phyloP scores from a whole-genome alignment of 306 rosid species.

The Vicia villosa region DNA sequence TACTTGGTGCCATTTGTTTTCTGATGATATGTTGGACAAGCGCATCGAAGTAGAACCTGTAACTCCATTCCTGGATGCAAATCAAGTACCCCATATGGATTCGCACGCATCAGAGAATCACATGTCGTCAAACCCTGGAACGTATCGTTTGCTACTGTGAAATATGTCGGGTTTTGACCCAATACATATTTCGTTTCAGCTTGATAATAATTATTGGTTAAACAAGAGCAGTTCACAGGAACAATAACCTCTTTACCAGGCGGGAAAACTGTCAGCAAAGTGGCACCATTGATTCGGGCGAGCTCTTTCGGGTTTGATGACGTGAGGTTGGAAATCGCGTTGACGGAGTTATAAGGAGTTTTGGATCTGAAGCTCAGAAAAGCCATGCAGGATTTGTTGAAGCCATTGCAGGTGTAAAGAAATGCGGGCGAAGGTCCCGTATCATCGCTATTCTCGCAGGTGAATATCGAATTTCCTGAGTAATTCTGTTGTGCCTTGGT shows the following conservation, averaged over 20 bases:
- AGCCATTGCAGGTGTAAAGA: constrained; percentile 65
- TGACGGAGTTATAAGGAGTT: constrained; percentile 48
- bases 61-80: constrained; percentile 44
- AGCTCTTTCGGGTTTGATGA: constrained; percentile 50
- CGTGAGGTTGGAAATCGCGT: constrained; percentile 59
- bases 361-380: constrained; percentile 63
- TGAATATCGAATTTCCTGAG: constrained; percentile 34
- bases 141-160: constrained; percentile 35
- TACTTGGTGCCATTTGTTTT: constrained; percentile 45
- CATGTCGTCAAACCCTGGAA: constrained; percentile 70
- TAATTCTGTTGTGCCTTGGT: constrained; percentile 50
- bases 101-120: constrained; percentile 49
- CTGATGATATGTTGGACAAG: constrained; percentile 63
- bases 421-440: constrained; percentile 47
- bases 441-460: constrained; percentile 35
- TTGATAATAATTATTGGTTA: constrained; percentile 46
- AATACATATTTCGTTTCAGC: constrained; percentile 44
- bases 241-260: constrained; percentile 59
- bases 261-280: constrained; percentile 31
- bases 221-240: constrained; percentile 59
- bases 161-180: constrained; percentile 28
- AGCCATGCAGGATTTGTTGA: constrained; percentile 45
- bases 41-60: constrained; percentile 70
- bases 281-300: constrained; percentile 48
- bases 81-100: constrained; percentile 38